These are phyloP conservation scores for Ogataea paradorogensis DNA, from an alignment of 805 yeast species.

Conservation along the genomic window DNA sequence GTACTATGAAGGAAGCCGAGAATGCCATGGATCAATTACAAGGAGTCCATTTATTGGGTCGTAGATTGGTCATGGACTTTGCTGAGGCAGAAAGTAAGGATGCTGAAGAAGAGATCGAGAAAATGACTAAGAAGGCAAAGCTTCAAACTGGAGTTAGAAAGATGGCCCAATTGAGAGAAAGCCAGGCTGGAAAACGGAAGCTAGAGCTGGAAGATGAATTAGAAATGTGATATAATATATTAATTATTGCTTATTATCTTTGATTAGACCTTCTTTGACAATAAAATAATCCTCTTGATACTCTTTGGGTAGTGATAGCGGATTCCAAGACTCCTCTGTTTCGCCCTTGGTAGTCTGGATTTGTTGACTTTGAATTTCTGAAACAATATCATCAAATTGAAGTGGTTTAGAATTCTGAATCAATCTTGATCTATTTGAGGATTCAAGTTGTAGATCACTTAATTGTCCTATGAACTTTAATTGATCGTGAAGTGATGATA, in stretches of 20 bases:
- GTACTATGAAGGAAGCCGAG: slow-evolving; percentile 86
- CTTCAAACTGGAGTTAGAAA: slow-evolving; percentile 78
- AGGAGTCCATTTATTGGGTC: slow-evolving; percentile 95
- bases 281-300: slow-evolving; percentile 40
- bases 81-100: slow-evolving; percentile 80
- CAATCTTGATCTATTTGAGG: slow-evolving; percentile 24
- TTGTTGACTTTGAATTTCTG: slow-evolving; percentile 20
- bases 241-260: slow-evolving; percentile 29
- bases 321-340: slow-evolving; percentile 39
- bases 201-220: slow-evolving; percentile 61
- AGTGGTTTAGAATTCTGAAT: slow-evolving; percentile 26
- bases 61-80: slow-evolving; percentile 88
- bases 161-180: slow-evolving; percentile 60
- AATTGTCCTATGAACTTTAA: slow-evolving; percentile 48
- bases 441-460: slow-evolving; percentile 26
- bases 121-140: slow-evolving; percentile 83
- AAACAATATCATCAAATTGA: slow-evolving; percentile 32
- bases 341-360: slow-evolving; percentile 40
- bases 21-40: slow-evolving; percentile 88
- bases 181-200: slow-evolving; percentile 71
- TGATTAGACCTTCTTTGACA: slow-evolving; percentile 46
- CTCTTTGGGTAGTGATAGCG: slow-evolving; percentile 34
- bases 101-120: slow-evolving; percentile 87
- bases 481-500: slow-evolving; percentile 42
- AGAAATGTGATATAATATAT: slow-evolving; percentile 10